Conservation (phyloP, 257 asterid species). For the Nicotiana tomentosiformis region DNA sequence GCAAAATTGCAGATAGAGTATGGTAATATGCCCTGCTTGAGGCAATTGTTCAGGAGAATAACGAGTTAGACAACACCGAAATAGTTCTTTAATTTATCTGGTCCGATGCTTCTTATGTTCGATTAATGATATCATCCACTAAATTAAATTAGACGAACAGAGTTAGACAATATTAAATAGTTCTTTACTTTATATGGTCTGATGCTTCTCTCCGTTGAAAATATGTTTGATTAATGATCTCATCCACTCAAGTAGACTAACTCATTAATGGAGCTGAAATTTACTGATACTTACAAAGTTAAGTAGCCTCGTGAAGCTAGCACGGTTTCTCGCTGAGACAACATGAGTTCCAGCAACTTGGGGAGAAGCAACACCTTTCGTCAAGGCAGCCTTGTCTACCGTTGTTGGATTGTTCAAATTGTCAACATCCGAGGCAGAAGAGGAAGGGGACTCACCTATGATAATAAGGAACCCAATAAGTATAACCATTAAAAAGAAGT, state of each 20-base stretch:
- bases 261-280: background rate
- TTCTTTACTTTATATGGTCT: slow-evolving; percentile 1
- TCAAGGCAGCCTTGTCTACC: slow-evolving; percentile 54
- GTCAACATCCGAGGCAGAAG: slow-evolving; percentile 98
- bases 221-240: background rate
- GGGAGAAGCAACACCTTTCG: slow-evolving; percentile 58
- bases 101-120: background rate
- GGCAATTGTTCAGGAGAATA: background rate
- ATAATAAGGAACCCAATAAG: slow-evolving; percentile 6
- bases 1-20: slow-evolving; percentile 3
- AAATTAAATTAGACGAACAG: background rate
- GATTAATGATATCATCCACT: background rate
- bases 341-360: slow-evolving; percentile 37
- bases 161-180: background rate
- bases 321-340: slow-evolving; percentile 30
- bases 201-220: background rate
- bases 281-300: slow-evolving; percentile 31
- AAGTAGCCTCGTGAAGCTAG: slow-evolving; percentile 32
- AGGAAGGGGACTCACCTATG: slow-evolving; percentile 95
- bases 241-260: background rate
- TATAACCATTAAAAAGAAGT: background rate
- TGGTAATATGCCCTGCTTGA: background rate
- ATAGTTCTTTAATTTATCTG: background rate
- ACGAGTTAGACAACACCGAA: background rate
- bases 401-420: slow-evolving; percentile 75